Base-by-base conservation (phyloP, 139 green algal genomes). In the Zygnema circumcarinatum region DNA sequence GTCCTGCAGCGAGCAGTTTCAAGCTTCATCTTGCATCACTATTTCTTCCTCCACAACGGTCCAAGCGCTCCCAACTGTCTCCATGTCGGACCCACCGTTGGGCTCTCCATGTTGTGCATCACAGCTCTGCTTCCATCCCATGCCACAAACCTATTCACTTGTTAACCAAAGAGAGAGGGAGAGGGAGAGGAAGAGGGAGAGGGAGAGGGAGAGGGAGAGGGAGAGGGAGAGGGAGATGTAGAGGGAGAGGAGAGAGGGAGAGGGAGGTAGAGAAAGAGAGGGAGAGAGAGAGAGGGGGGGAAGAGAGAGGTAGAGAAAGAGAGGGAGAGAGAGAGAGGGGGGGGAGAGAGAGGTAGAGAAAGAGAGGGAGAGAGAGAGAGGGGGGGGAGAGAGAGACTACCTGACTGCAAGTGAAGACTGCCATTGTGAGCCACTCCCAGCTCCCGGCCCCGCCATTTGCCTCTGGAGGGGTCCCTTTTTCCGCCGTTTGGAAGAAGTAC, bases 401-500 rank as follows among this genome's bases (percentile, higher is more conserved):
- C 83, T 88, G 83, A 25, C 25, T 39, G 41, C 83, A 88, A 32
- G 83, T 87, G 36, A 88, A 88, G 22, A n/a, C 74, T 32, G 74
- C 83, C 32, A 88, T 38, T 31, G 83, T 88, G 38, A 88, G 52
- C 83, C 83, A 88, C 25, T 88, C 75, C 80, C 80, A 86, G 7
- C 32, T 81, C 21, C 39, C 39, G 38, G 33, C 69, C 11, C 76
- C 32, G 20, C 74, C 76, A 36, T 21, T 76, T 32, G 7, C 22
- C n/a, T 62, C 29, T 36, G 2, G 16, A 36, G 0, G n/a, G 1
- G 29, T 72, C 31, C 74, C n/a, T 22, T 82, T 67, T 76, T 83
- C 83, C 11, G 85, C 85, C 41, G 85, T 80, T 38, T 67, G 31
- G 22, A 90, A 80, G 39, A 88, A 90, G n/a, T 89, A 90, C 29